Conservation (phyloP, 129 eudicot genomes). For the Lactuca sativa region DNA sequence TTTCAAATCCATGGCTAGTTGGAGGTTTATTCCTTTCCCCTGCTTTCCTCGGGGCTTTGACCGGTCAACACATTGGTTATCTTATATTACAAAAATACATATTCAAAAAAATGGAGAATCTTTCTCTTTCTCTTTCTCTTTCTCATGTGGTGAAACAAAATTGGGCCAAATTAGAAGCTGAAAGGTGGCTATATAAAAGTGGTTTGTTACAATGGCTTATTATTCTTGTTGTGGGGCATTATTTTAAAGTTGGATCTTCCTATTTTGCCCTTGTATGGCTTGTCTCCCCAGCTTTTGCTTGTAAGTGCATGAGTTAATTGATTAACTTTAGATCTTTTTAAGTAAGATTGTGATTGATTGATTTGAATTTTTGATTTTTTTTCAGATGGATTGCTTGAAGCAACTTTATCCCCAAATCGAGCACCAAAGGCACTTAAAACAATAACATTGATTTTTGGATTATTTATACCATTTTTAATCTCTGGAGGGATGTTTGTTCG, state of each 20-base stretch:
- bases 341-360: slow-evolving; percentile 16
- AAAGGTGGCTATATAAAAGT: slow-evolving; percentile 81
- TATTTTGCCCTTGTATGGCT: slow-evolving; percentile 86
- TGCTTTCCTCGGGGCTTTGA: slow-evolving; percentile 87
- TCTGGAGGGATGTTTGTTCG: slow-evolving; percentile 81
- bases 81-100: slow-evolving; percentile 42
- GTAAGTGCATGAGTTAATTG: slow-evolving; percentile 47
- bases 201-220: slow-evolving; percentile 89
- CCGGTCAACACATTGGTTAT: slow-evolving; percentile 85
- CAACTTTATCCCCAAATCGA: slow-evolving; percentile 81
- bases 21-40: slow-evolving; percentile 73
- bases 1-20: slow-evolving; percentile 76
- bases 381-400: slow-evolving; percentile 93
- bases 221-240: slow-evolving; percentile 57
- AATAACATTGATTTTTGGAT: slow-evolving; percentile 66
- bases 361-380: slow-evolving; percentile 20
- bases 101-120: neutral
- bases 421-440: slow-evolving; percentile 82
- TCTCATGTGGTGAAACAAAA: slow-evolving; percentile 42
- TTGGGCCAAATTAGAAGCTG: slow-evolving; percentile 82
- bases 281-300: slow-evolving; percentile 86
- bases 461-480: slow-evolving; percentile 65
- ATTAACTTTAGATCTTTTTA: no score
- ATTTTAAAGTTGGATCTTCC: slow-evolving; percentile 69
- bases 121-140: neutral